These are phyloP conservation scores for Oryza brachyantha DNA, from an alignment of 176 grass and related monocot genomes.

Conservation along the genomic window DNA sequence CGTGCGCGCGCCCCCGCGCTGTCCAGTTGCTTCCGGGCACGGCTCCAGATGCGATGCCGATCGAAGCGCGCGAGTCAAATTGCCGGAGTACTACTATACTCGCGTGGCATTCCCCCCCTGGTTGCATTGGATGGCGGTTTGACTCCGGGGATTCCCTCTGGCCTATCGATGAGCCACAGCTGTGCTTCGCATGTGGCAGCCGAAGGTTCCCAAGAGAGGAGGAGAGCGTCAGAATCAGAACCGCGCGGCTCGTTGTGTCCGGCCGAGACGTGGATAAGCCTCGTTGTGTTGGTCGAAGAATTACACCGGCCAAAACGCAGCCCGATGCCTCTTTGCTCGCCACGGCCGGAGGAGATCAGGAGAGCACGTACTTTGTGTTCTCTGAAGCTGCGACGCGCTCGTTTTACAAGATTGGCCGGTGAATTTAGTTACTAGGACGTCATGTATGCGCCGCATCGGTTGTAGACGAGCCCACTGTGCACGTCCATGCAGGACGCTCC, in stretches of 20 bases:
- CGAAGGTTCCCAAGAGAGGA: slow-evolving; percentile 31
- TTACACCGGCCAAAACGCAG: slow-evolving; percentile 20
- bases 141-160: neutral
- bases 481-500: neutral
- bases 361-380: neutral
- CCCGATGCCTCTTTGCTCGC: neutral
- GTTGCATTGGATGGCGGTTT: slow-evolving; percentile 24
- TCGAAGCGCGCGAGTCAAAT: neutral
- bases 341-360: neutral
- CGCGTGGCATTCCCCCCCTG: neutral
- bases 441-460: neutral
- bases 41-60: slow-evolving; percentile 24
- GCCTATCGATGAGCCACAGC: slow-evolving; percentile 17
- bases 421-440: neutral
- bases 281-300: neutral
- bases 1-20: slow-evolving; percentile 26
- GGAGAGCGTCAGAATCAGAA: neutral
- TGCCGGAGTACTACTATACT: neutral
- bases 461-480: neutral
- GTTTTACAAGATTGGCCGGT: slow-evolving; percentile 1
- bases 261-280: slow-evolving; percentile 2
- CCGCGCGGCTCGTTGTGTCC: neutral
- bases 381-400: neutral
- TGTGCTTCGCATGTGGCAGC: slow-evolving; percentile 25
- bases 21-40: slow-evolving; percentile 48